A percentile compares a stretch with the other conserved stretches of the same genome.
Conservation (phyloP, 2,329 filamentous ascomycete genomes). For the Aspergillus niger region DNA sequence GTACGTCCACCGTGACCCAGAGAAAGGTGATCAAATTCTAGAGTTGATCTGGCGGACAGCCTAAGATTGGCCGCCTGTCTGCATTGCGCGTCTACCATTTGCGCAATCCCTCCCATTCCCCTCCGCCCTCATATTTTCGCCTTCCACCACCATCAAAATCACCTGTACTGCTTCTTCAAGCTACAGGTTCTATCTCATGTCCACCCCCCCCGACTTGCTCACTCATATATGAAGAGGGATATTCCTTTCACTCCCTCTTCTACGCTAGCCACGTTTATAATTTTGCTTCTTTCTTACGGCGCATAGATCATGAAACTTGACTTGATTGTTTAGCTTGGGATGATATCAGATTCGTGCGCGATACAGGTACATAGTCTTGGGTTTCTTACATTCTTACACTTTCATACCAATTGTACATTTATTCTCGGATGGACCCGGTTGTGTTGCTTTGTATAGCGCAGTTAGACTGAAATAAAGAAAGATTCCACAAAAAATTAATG, state of each 20-base stretch:
- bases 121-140: neutral
- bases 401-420: slow-evolving; percentile 9
- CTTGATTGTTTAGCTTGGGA: slow-evolving; percentile 13
- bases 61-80: neutral
- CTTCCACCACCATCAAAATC: neutral
- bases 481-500: neutral
- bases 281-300: slow-evolving; percentile 17
- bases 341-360: slow-evolving; percentile 16
- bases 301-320: slow-evolving; percentile 24
- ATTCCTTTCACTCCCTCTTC: neutral
- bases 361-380: slow-evolving; percentile 11
- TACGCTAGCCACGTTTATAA: slow-evolving; percentile 4
- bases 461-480: neutral
- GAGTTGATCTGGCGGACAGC: slow-evolving; percentile 41
- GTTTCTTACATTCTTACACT: neutral
- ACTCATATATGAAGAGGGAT: neutral
- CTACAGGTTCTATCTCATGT: neutral
- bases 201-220: neutral
- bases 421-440: neutral
- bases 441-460: slow-evolving; percentile 8
- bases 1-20: slow-evolving; percentile 53
- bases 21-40: slow-evolving; percentile 42
- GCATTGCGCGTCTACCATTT: neutral
- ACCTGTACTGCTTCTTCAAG: neutral
- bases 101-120: neutral